phyloP scores from a whole-genome alignment of 192 early-diverging fungal genomes.

The Backusella tuberculispora region DNA sequence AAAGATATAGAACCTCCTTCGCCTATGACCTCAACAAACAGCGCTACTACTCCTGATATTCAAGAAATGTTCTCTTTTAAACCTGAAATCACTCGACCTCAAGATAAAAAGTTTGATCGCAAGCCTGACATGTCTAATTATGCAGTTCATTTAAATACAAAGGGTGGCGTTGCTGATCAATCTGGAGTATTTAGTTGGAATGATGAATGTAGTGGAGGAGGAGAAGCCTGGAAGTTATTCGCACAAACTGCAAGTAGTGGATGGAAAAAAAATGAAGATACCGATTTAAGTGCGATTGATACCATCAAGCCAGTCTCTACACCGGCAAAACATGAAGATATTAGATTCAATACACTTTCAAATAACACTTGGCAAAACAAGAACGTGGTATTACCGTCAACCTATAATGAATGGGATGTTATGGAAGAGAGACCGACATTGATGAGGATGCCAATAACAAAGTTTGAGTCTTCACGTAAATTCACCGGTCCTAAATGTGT shows the following conservation, averaged over 20 bases:
- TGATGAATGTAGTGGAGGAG: background rate
- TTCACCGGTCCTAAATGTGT: background rate
- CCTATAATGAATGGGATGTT: constrained; percentile 2
- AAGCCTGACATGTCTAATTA: background rate
- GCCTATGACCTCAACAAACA: too few relatives aligned
- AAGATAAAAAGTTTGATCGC: background rate
- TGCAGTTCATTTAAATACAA: background rate
- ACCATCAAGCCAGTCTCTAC: background rate
- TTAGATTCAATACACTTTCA: background rate
- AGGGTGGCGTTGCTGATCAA: background rate
- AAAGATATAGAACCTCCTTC: too few relatives aligned
- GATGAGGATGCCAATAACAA: constrained; percentile 22
- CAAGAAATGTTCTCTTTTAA: too few relatives aligned
- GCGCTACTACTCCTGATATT: too few relatives aligned
- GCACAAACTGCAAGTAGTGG: background rate
- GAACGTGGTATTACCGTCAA: background rate
- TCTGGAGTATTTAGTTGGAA: background rate
- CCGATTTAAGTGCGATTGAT: background rate
- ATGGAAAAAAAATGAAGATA: background rate
- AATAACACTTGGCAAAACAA: background rate
- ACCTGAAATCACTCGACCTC: too few relatives aligned
- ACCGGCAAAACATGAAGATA: background rate
- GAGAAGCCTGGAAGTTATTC: background rate
- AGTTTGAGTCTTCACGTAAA: background rate
- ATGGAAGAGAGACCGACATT: constrained; percentile 1